Base-by-base conservation (phyloP, 179 eudicot species). In the Carnegiea gigantea region DNA sequence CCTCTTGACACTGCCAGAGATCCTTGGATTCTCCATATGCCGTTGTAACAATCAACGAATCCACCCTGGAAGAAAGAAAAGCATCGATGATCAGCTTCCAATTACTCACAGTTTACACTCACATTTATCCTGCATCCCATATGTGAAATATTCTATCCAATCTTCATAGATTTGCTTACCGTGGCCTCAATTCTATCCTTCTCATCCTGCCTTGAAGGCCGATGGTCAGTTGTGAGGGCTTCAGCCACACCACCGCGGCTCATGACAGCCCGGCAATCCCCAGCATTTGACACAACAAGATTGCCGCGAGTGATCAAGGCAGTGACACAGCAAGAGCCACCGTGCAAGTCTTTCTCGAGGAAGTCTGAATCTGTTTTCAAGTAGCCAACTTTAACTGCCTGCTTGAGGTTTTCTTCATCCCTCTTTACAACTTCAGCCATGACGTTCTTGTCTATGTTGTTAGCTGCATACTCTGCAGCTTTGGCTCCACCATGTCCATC, bases 401-500 rank as follows among this genome's bases (percentile, higher is more conserved):
- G 89, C 73, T 85, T 83, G 8, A 90, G 70, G 4, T 80, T 82
- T 17, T 65, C 80, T 10, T 88, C 88, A 12, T 64, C 84, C 40
- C 18, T 81, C 64, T 36, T 84, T 12, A 49, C 83, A 1, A 93
- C 79, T 83, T 92, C 91, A 18, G 91, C 78, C 80, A 89, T 75
- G 28, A 93, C 89, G 87, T 96, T 95, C 85, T 89, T 96, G 9
- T 87, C 83, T 54, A 96, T 83, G 36, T 93, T 92, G 65, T 84
- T 73, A 2, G 98, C 90, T 30, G 93, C 92, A 78, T 84, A 93
- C 38, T 94, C 93, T 10, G 97, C 91, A 36, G 98, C 99, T 81
- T 92, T 89, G 21, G 86, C 81, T 38, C 99, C 99, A 71, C 99
- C 98, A 76, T 96, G 98, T 9, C 99, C 99, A 79, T 96, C 99